Evolutionary conservation across 1,284 basidiomycete genomes (phyloP), one percentile per base, ranked within the genome.

Genomic region (Puccinia polysora): DNA sequence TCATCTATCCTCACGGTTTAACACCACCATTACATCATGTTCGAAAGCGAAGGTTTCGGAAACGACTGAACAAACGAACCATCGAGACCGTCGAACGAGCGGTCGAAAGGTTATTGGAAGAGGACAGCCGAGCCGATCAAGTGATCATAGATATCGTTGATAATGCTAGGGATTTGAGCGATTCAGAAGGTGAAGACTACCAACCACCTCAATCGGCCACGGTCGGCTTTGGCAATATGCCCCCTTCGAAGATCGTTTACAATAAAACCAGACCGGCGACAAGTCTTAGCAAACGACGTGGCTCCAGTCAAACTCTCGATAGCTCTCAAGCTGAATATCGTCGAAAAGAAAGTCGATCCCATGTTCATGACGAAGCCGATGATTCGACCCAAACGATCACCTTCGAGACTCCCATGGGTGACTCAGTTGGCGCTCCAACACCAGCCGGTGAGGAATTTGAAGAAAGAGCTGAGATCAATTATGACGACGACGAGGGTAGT

Each of bases 41-140:
- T 40, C 86, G 96, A 58, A 97, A 97, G 81, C 86, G 96, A 32
- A 84, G 96, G 47, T 98, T 97, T 81, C 85, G 95, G 74, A 96
- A 94, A 80, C 84, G 93, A 60, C 86, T 91, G 43, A 91, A 91
- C 78, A 85, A 86, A 79, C 82, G 90, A 86, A 91, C 91, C 0
- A 97, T 97, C 75, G 94, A 97, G 82, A 94, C 90, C 38, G 93
- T 97, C 2, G 95, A 98, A 80, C 89, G 95, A 80, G 91, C 95
- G 78, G 95, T 98, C 1, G 96, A 98, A 79, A 83, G 92, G 70
- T 81, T 99, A 52, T 81, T 98, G 36, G 89, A 89, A 74, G 88
- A 89, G 75, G 96, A 99, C 81, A 85, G 87, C 10, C 81, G 88
- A 65, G 91, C 94, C 1, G 82, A 86, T 0, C 85, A 90, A 74